Base-by-base conservation (phyloP, 1,284 basidiomycete genomes). In the Boletus holoroseus region DNA sequence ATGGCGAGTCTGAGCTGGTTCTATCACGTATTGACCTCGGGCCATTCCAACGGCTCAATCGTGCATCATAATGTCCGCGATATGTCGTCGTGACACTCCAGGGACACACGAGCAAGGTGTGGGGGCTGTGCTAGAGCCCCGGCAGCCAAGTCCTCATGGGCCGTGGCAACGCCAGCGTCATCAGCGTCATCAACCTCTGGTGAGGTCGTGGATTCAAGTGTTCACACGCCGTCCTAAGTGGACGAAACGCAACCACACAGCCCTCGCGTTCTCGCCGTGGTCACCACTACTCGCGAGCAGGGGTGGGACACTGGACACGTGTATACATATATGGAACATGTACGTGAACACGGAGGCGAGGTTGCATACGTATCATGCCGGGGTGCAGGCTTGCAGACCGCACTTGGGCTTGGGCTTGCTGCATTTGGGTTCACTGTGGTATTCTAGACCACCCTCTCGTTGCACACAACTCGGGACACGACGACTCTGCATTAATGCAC, bases 171-270 rank as follows among this genome's bases (percentile, higher is more conserved):
- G 94, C 97, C 69, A 96, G 97, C 59, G 90, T 95, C n/a, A 92
- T 97, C 50, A 95, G n/a, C n/a, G n/a, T n/a, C n/a, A n/a, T n/a
- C n/a, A n/a, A 96, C 66, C 88, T 95, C 49, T 97, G 94, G 94
- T 0, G 83, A 83, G 0, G 83, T 86, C 61, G 79, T 83, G 5
- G 75, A 71, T 2, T 74, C 79, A 30, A 77, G 78, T n/a, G n/a
- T n/a, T n/a, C n/a, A n/a, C n/a, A n/a, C 1, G 34, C 49, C 11
- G 73, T 82, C 1, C 73, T 85, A 38, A 91, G 63, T 91, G 91
- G 91, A 92, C 90, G 39, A 96, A 95, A 71, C 77, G 90, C 40
- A 95, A 93, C 67, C 94, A 97, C 69, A 91, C 88, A 0, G 94
- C 93, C 0, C 74, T 99, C 40, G 91, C 93, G 0, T 99, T 96